Base-by-base conservation (phyloP, 164 flowering plant species). In the Echeveria elegans region DNA sequence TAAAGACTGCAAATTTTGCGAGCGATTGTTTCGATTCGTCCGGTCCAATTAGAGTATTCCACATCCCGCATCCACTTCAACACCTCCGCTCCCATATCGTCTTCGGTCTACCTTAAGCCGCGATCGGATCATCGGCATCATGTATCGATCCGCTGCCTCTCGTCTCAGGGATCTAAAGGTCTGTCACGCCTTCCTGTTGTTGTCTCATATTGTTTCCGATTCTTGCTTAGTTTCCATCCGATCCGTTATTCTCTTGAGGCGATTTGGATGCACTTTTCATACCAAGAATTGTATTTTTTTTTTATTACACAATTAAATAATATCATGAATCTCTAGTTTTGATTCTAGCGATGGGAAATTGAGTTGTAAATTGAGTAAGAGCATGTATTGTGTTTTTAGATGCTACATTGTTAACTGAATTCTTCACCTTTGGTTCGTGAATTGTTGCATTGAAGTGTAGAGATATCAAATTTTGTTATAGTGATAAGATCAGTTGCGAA, bases 111-210 rank as follows among this genome's bases (percentile, higher is more conserved):
- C 61, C 31, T 56, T 56, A 16, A 56, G 10, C 18, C 19, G 18
- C 61, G 61, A 56, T 63, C 45, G 43, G 18, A n/a, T 63, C 65
- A 12, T 38, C 65, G 41, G 31, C 65, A 38, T 38, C 65, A 63
- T 63, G 65, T 36, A 34, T 40, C 26, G 43, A 15, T n/a, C 65
- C 45, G 40, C 64, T 31, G 64, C 64, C 40, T 62, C 64, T 21
- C 36, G 65, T 21, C 65, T 34, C 38, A 63, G 43, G 65, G 29
- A 19, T 63, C 65, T 63, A 43, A 63, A 63, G 65, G 65, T 63
- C 28, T 6, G 38, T 31, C 16, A 15, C 64, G 34, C 64, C 2
- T 15, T 2, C n/a, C n/a, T 11, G 15, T 53, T 23, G n/a, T 53
- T 30, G n/a, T 8, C 45, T 2, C n/a, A n/a, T 11, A 43, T 53